phyloP scores from a whole-genome alignment of 192 early-diverging fungal genomes.

The Linnemannia schmuckeri region DNA sequence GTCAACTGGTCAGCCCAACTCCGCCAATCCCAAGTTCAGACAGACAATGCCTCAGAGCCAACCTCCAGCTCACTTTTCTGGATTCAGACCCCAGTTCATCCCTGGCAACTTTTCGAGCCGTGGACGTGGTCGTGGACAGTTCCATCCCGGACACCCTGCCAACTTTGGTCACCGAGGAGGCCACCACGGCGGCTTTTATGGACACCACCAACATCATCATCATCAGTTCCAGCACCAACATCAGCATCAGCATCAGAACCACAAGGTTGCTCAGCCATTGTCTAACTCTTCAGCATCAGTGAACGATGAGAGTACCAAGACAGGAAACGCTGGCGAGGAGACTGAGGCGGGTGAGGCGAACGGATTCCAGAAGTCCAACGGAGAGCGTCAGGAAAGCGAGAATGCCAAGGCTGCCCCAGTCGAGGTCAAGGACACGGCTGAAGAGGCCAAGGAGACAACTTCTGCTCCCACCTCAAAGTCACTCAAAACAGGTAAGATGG shows the following conservation, averaged over 20 bases:
- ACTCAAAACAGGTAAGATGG: conserved; percentile 41
- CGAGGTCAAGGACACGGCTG: not conserved
- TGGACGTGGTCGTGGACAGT: conserved; percentile 50
- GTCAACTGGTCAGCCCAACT: not conserved
- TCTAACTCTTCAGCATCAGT: not conserved
- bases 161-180: conserved; percentile 47
- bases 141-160: conserved; percentile 38
- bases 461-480: conserved; percentile 24
- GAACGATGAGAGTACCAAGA: not conserved
- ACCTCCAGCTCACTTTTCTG: conserved; percentile 21
- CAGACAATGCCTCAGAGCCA: conserved; percentile 52
- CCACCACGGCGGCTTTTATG: conserved; percentile 15
- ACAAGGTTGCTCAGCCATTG: not conserved
- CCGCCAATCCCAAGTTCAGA: conserved; percentile 28
- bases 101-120: conserved; percentile 51
- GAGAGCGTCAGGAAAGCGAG: not conserved
- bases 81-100: conserved; percentile 42
- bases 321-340: not conserved
- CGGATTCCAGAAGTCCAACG: conserved; percentile 16
- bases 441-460: conserved; percentile 9
- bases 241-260: not conserved
- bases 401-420: not conserved
- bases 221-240: conserved; percentile 25
- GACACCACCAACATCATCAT: conserved; percentile 25
- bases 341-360: not conserved